phyloP scores from a whole-genome alignment of 2,329 filamentous ascomycete genomes.

The Leptoxyphium fumago region DNA sequence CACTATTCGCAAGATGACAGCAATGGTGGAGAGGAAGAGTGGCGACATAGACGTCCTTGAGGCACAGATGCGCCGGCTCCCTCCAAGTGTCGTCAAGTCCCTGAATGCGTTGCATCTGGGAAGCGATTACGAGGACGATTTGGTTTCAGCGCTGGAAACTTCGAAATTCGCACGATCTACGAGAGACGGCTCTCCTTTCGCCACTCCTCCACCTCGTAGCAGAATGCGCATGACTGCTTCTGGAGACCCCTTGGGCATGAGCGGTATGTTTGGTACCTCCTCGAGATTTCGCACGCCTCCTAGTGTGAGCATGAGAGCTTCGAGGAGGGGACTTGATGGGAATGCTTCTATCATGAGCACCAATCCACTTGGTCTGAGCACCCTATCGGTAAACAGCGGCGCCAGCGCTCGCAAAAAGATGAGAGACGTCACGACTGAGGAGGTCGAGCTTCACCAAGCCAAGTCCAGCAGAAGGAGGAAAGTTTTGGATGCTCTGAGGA shows the following conservation, averaged over 20 bases:
- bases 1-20: constrained; percentile 85
- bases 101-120: constrained; percentile 17
- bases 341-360: not conserved
- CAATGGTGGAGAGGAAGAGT: constrained; percentile 79
- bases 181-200: constrained; percentile 18
- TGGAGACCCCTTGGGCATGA: constrained; percentile 21
- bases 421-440: constrained; percentile 26
- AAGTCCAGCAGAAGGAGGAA: constrained; percentile 21
- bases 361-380: constrained; percentile 10
- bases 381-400: constrained; percentile 13
- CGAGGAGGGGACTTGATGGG: not conserved
- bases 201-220: constrained; percentile 20
- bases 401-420: constrained; percentile 20
- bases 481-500: constrained; percentile 24
- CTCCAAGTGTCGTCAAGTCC: constrained; percentile 16
- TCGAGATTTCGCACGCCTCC: constrained; percentile 16
- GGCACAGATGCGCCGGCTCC: constrained; percentile 62
- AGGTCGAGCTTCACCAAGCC: constrained; percentile 23
- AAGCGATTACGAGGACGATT: constrained; percentile 20
- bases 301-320: constrained; percentile 2
- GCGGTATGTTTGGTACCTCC: constrained; percentile 17
- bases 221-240: constrained; percentile 13
- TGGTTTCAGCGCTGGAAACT: constrained; percentile 14
- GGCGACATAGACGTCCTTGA: constrained; percentile 85
- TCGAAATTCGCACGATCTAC: constrained; percentile 12